Evolutionary conservation across 352 stramenopile genomes (phyloP).

Genomic region (Phytophthora syringae): DNA sequence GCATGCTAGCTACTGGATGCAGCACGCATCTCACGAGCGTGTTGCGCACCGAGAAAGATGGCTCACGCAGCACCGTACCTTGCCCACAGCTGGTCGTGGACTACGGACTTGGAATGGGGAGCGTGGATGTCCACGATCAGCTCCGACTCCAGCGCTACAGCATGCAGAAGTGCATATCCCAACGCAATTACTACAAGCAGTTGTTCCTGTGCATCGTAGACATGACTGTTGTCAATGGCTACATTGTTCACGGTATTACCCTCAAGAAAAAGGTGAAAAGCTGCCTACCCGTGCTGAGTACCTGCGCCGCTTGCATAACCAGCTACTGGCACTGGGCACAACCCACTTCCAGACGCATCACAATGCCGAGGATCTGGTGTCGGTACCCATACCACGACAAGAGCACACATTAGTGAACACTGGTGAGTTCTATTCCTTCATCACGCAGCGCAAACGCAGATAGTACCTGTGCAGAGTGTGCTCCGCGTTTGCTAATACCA

Average conservation of each 20-base stretch:
- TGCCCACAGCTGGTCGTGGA: constrained; percentile 13
- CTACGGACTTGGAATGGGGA: constrained; percentile 15
- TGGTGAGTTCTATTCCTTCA: constrained; percentile 1
- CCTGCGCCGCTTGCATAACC: constrained; percentile 19
- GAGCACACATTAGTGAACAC: constrained; percentile 13
- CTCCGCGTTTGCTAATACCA: constrained; percentile 11
- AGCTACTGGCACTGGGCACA: constrained; percentile 1
- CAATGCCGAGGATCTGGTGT: constrained; percentile 20
- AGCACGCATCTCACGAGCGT: constrained; percentile 11
- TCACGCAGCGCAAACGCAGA: constrained; percentile 12
- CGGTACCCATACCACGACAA: not conserved
- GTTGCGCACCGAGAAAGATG: constrained; percentile 7
- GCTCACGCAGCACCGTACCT: not conserved
- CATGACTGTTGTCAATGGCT: constrained; percentile 23
- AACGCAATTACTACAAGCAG: constrained; percentile 35
- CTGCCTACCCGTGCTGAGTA: constrained; percentile 17
- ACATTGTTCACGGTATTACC: constrained; percentile 16
- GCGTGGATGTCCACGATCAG: constrained; percentile 20
- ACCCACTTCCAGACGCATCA: constrained; percentile 15
- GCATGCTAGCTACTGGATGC: constrained; percentile 21
- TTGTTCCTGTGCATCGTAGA: constrained; percentile 31
- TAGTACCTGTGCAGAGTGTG: constrained; percentile 33
- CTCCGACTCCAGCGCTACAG: constrained; percentile 20
- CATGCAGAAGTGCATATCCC: constrained; percentile 16
- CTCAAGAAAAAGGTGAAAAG: not conserved